Evolutionary conservation across 495 filamentous ascomycete genomes (phyloP).

Genomic region (Podospora pseudoanserina): DNA sequence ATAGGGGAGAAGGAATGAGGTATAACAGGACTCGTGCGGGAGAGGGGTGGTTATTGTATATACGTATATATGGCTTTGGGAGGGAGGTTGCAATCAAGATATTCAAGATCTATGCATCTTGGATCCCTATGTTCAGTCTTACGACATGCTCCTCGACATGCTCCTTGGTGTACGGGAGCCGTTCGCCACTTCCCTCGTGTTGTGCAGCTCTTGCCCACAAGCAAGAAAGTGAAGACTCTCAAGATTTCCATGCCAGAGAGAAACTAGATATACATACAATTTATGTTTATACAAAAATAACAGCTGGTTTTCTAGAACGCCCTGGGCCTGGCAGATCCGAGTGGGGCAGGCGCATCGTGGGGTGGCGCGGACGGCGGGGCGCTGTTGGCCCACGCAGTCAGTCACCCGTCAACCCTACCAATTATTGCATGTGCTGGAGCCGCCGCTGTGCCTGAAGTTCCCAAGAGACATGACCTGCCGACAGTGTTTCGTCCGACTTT

Average conservation of each 20-base stretch:
- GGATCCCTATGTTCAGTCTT: no score
- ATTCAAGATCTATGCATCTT: not conserved
- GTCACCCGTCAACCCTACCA: slow-evolving; percentile 4
- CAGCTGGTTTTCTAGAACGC: not conserved
- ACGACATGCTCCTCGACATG: no score
- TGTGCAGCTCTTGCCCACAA: no score
- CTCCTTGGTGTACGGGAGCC: no score
- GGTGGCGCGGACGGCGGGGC: slow-evolving; percentile 16
- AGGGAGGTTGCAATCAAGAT: not conserved
- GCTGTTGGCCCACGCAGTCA: slow-evolving; percentile 5
- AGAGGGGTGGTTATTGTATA: not conserved
- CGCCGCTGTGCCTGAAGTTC: not conserved
- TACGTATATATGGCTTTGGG: not conserved
- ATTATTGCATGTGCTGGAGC: not conserved
- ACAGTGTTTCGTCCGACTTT: slow-evolving; percentile 19
- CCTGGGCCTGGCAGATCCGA: not conserved
- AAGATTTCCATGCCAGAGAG: no score
- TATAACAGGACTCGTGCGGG: not conserved
- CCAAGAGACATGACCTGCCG: slow-evolving; percentile 7
- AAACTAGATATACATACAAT: no score
- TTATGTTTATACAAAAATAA: no score
- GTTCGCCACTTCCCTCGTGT: no score
- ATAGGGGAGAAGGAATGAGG: slow-evolving; percentile 1
- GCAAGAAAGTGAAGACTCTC: no score
- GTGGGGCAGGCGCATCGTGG: not conserved